These are phyloP conservation scores for Dichotomopilus funicola DNA, from an alignment of 2,329 filamentous ascomycete genomes.

Conservation along the genomic window DNA sequence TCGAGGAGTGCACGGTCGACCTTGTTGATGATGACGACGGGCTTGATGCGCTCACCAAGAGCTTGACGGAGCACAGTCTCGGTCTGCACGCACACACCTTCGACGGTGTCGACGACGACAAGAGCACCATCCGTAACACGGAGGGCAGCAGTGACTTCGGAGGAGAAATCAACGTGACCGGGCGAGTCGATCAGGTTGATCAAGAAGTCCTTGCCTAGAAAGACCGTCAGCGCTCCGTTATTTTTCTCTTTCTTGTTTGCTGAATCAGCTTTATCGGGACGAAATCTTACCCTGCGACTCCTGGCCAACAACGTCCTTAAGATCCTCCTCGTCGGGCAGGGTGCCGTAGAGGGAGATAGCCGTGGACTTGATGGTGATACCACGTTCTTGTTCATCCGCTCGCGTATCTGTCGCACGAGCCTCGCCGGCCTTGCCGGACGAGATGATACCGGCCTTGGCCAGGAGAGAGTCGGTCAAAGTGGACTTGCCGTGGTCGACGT, in stretches of 20 bases:
- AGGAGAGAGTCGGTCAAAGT: slow-evolving; percentile 99
- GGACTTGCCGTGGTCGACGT: slow-evolving; percentile 99
- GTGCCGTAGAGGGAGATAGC: slow-evolving; percentile 96
- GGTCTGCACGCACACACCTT: slow-evolving; percentile 99
- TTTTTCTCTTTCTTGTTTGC: slow-evolving; percentile 6
- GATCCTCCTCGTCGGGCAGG: slow-evolving; percentile 72
- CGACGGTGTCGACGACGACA: slow-evolving; percentile 98
- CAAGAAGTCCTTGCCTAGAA: slow-evolving; percentile 77
- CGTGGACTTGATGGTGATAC: slow-evolving; percentile 99
- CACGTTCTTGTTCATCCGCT: slow-evolving; percentile 97
- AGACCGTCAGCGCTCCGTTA: neutral
- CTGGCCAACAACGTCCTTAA: slow-evolving; percentile 89
- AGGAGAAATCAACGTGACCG: slow-evolving; percentile 99
- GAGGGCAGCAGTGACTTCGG: slow-evolving; percentile 97
- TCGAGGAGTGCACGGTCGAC: slow-evolving; percentile 99
- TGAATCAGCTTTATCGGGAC: neutral
- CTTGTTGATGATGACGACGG: slow-evolving; percentile 99
- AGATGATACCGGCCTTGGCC: slow-evolving; percentile 99
- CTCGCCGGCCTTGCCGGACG: slow-evolving; percentile 93
- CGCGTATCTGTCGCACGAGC: slow-evolving; percentile 95
- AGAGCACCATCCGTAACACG: slow-evolving; percentile 99
- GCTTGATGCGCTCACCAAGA: slow-evolving; percentile 99
- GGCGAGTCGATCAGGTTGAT: slow-evolving; percentile 99
- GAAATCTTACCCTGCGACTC: slow-evolving; percentile 57
- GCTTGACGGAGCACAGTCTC: slow-evolving; percentile 99